Evolutionary conservation across 306 rosid genomes (phyloP).

Genomic region (Trifolium fragiferum): DNA sequence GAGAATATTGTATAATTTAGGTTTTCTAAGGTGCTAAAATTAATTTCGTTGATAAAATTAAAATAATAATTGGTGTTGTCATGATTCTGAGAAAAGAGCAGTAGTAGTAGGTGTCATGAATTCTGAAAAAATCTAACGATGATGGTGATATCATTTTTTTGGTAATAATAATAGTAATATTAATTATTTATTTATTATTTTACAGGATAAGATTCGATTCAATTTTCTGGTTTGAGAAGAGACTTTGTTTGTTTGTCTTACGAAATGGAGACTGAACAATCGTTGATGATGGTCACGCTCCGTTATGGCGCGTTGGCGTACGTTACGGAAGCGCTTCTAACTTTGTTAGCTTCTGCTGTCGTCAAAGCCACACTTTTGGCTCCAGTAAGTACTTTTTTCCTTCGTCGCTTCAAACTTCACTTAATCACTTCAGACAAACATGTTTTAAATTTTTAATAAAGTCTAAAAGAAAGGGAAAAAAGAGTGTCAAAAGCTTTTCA

Average conservation of each 20-base stretch:
- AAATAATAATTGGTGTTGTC: conserved; percentile 22
- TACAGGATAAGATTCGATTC: conserved; percentile 23
- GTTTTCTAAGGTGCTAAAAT: background rate
- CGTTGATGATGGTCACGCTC: conserved; percentile 55
- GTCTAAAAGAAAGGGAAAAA: background rate
- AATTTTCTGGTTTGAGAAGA: conserved; percentile 40
- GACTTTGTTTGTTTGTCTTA: conserved; percentile 43
- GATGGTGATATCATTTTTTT: conserved; percentile 37
- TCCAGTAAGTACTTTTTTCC: conserved; percentile 51
- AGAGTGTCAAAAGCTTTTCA: background rate
- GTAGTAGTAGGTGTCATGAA: conserved; percentile 41
- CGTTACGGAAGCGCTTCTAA: conserved; percentile 62
- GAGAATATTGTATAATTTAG: background rate
- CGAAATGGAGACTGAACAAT: conserved; percentile 66
- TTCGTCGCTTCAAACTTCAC: background rate
- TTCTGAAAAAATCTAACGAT: conserved; percentile 52
- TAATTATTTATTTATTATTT: background rate
- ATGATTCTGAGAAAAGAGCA: conserved; percentile 41
- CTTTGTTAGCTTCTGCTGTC: conserved; percentile 68
- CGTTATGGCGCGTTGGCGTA: conserved; percentile 58
- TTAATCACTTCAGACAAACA: too few species aligned
- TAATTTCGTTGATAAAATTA: background rate
- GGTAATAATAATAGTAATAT: background rate
- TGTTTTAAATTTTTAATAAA: background rate
- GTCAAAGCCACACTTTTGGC: conserved; percentile 62